Conservation (phyloP, 192 early-diverging fungal species). For the Gorgonomyces haynaldii region DNA sequence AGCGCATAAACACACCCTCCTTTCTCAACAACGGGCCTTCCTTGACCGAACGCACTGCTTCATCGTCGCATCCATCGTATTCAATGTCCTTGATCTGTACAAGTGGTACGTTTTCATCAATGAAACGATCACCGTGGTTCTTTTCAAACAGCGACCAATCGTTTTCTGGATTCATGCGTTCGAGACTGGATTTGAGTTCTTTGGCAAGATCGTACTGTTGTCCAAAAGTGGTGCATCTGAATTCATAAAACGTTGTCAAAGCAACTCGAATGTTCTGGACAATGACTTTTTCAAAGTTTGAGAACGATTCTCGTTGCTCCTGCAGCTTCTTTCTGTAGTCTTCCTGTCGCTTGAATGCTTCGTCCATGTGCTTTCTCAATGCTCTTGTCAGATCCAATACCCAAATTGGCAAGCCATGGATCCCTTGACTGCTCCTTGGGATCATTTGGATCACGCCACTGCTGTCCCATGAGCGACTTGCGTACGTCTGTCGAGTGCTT, state of each 20-base stretch:
- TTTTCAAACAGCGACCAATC: slow-evolving; percentile 27
- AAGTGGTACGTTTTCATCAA: slow-evolving; percentile 1
- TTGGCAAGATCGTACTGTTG: slow-evolving; percentile 14
- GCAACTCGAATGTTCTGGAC: slow-evolving; percentile 29
- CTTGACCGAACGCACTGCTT: slow-evolving; percentile 8
- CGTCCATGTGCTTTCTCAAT: slow-evolving; percentile 25
- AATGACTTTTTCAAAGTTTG: slow-evolving; percentile 28
- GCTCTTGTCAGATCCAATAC: slow-evolving; percentile 12
- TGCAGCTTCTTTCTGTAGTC: slow-evolving; percentile 22
- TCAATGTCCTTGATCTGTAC: slow-evolving; percentile 6
- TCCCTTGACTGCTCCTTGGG: slow-evolving; percentile 19
- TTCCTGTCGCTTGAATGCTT: slow-evolving; percentile 23
- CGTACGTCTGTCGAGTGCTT: slow-evolving; percentile 19
- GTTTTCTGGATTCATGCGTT: slow-evolving; percentile 20
- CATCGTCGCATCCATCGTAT: slow-evolving; percentile 15
- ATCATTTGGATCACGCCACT: slow-evolving; percentile 11
- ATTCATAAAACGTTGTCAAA: slow-evolving; percentile 29
- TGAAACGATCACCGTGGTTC: slow-evolving; percentile 14
- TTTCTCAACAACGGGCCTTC: slow-evolving; percentile 20
- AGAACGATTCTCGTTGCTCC: slow-evolving; percentile 29
- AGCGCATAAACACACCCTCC: slow-evolving; percentile 23
- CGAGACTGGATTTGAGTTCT: slow-evolving; percentile 12
- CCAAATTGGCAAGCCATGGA: slow-evolving; percentile 30
- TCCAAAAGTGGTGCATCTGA: slow-evolving; percentile 9
- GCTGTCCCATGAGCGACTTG: slow-evolving; percentile 12